These are phyloP conservation scores for Odontarrhena argentea DNA, from an alignment of 345 rosid genomes.

Conservation along the genomic window DNA sequence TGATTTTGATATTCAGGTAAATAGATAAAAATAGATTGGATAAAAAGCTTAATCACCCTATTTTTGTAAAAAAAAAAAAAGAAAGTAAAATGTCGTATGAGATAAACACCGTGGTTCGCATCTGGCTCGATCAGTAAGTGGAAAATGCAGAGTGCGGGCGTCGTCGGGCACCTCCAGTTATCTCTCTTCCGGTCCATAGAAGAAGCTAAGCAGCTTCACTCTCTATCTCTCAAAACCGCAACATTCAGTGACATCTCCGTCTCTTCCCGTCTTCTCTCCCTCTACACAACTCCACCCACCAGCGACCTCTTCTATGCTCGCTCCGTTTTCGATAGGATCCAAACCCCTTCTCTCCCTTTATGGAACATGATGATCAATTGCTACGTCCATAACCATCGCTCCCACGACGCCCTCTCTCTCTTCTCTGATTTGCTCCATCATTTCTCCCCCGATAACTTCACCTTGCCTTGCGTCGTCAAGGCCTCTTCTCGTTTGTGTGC, in stretches of 20 bases:
- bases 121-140: too few relatives aligned
- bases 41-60: too few relatives aligned
- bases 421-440: constrained; percentile 41
- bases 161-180: constrained; percentile 27
- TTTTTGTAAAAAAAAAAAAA: too few relatives aligned
- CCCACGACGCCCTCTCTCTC: constrained; percentile 49
- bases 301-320: constrained; percentile 50
- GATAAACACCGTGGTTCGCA: too few relatives aligned
- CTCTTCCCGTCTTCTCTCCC: constrained; percentile 53
- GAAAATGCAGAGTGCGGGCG: constrained; percentile 38
- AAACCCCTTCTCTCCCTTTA: constrained; percentile 40
- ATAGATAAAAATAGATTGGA: too few relatives aligned
- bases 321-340: constrained; percentile 48
- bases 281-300: constrained; percentile 43
- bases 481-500: constrained; percentile 52
- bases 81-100: too few relatives aligned
- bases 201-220: constrained; percentile 54
- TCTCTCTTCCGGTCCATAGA: constrained; percentile 36
- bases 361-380: constrained; percentile 54
- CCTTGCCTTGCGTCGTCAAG: constrained; percentile 58
- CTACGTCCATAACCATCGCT: constrained; percentile 47
- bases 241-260: constrained; percentile 42
- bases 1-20: too few relatives aligned
- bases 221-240: constrained; percentile 48
- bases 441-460: constrained; percentile 49